Percentiles rank a stretch among this genome's conserved stretches.
Conservation (phyloP, 169 alveolate species). For the Haemoproteus tartakovskyi region DNA sequence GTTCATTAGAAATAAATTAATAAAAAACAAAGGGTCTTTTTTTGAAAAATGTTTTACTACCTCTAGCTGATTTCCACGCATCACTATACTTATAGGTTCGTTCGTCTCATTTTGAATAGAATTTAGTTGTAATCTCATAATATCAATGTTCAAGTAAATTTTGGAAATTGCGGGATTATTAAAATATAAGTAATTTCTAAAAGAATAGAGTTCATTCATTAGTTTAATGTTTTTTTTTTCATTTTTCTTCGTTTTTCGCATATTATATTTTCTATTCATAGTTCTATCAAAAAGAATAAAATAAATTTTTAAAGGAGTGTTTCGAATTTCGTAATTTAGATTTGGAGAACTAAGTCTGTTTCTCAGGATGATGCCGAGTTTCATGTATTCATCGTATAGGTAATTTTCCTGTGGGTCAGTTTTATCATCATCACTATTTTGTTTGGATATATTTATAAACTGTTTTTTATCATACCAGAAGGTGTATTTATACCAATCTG, state of each 20-base stretch:
- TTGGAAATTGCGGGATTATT: constrained; percentile 10
- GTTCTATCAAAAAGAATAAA: too few relatives aligned
- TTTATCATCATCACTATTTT: not conserved
- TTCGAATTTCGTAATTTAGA: too few relatives aligned
- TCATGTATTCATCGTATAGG: constrained; percentile 18
- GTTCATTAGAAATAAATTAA: constrained; percentile 29
- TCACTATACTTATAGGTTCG: too few relatives aligned
- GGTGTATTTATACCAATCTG: constrained; percentile 24
- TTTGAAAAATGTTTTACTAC: constrained; percentile 12
- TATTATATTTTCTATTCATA: too few relatives aligned
- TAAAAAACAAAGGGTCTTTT: constrained; percentile 27
- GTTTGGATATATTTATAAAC: not conserved
- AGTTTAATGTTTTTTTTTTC: constrained; percentile 1
- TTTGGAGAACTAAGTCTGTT: too few relatives aligned
- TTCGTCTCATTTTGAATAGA: too few relatives aligned
- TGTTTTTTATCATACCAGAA: constrained; percentile 52
- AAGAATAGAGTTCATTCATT: constrained; percentile 7
- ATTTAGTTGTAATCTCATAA: too few relatives aligned
- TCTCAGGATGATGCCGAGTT: constrained; percentile 2
- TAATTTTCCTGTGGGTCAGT: not conserved
- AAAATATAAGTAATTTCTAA: constrained; percentile 31
- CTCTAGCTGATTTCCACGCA: constrained; percentile 42
- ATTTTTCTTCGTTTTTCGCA: too few relatives aligned
- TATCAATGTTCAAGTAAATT: too few relatives aligned
- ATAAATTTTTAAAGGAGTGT: too few relatives aligned